Evolutionary conservation across 2,329 filamentous ascomycete species (phyloP).

Genomic region (Colletotrichum camelliae): DNA sequence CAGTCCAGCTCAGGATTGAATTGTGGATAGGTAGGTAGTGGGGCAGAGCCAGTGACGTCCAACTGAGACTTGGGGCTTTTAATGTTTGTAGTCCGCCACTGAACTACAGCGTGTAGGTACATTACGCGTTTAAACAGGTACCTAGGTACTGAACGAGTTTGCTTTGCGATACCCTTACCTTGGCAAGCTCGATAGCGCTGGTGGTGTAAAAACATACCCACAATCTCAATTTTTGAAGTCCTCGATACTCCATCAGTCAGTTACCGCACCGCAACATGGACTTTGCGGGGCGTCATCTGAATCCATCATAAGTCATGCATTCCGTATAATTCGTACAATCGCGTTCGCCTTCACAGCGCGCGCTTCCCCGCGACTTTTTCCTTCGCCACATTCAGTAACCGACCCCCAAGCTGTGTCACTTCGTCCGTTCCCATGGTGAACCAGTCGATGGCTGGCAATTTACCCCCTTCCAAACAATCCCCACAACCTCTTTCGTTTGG

Average conservation of each 20-base stretch:
- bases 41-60: conserved; percentile 7
- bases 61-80: neutral
- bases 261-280: neutral
- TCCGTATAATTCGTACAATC: neutral
- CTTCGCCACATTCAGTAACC: neutral
- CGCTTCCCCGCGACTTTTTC: neutral
- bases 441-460: neutral
- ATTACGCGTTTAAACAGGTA: neutral
- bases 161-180: neutral
- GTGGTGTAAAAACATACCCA: neutral
- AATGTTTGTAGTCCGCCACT: neutral
- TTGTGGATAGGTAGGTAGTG: conserved; percentile 3
- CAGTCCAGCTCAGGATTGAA: neutral
- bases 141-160: neutral
- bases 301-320: neutral
- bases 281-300: neutral
- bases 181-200: neutral
- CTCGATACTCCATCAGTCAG: neutral
- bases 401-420: neutral
- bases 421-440: neutral
- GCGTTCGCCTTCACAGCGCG: neutral
- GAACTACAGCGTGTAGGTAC: neutral
- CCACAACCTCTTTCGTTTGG: conserved; percentile 10
- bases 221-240: neutral
- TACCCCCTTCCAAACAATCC: neutral